These are phyloP conservation scores for Cyclotella distinguenda DNA, from an alignment of 108 stramenopile species.

Conservation along the genomic window DNA sequence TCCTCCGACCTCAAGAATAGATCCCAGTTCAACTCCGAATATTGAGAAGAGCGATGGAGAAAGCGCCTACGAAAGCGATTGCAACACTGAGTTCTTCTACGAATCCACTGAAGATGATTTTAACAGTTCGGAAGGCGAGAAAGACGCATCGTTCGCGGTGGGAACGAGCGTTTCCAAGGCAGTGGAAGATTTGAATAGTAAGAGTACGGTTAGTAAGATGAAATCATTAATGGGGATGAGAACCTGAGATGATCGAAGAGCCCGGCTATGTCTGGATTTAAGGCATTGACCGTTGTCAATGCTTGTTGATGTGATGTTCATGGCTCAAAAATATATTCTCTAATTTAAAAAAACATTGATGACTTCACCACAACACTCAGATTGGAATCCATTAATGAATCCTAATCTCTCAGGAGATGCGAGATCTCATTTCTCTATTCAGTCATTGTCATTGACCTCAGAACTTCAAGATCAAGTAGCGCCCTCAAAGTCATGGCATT, in stretches of 20 bases:
- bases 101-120: conserved; percentile 21
- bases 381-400: too few relatives aligned
- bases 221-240: conserved; percentile 15
- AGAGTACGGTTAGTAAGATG: conserved; percentile 1
- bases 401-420: too few relatives aligned
- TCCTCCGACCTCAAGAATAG: neutral
- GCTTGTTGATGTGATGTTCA: too few relatives aligned
- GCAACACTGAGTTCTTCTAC: conserved; percentile 28
- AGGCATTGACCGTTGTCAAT: too few relatives aligned
- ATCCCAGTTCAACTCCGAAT: neutral
- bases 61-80: conserved; percentile 23
- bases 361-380: too few relatives aligned
- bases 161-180: conserved; percentile 25
- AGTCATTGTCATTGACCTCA: too few relatives aligned
- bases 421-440: too few relatives aligned
- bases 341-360: too few relatives aligned
- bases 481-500: too few relatives aligned
- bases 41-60: conserved; percentile 6
- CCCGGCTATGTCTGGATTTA: too few relatives aligned
- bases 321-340: too few relatives aligned
- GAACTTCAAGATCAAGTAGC: too few relatives aligned
- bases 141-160: neutral
- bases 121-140: neutral
- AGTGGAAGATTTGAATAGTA: conserved; percentile 27
- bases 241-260: neutral